Base-by-base conservation (phyloP, 1,284 basidiomycete species). In the Ceratobasidium sp. region DNA sequence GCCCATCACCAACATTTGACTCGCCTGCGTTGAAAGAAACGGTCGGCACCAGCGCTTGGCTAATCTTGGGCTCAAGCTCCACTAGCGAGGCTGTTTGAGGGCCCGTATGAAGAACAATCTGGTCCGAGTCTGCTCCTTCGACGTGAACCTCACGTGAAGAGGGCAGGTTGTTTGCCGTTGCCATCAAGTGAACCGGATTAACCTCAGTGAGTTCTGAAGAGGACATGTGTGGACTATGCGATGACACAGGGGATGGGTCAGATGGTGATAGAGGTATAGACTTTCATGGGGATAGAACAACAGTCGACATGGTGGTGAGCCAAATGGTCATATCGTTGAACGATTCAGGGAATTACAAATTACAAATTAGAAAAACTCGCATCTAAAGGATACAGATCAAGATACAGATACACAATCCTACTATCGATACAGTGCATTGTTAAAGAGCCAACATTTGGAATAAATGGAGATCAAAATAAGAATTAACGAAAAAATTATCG, bases 61-160 rank as follows among this genome's bases (percentile, higher is more conserved):
- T 13, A 25, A 36, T 36, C n/a, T 21, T 44, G 9, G 62, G 6
- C 27, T 67, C 62, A 14, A 52, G 47, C 30, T 64, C 39, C n/a
- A 52, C 11, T 19, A 64, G 36, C 1, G 60, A 54, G 21, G 52
- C 60, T 30, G 60, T 47, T 9, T 11, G 25, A n/a, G 60, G 50
- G 2, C 60, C 60, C 6, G 60, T 64, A 33, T 49, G 60, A 19
- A 64, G 41, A 21, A 64, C 60, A 19, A 64, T 39, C 30, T 64
- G 49, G 29, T 52, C 36, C 7, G 33, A 50, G 7, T 64, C 60
- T n/a, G 52, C 60, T 27, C 49, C 30, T 47, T 64, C 60, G 21
- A 64, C 42, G 27, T 64, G 60, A 8, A 64, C 60, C 23, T 64
- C 60, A 36, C 60, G 60, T 21, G 60, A 64, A n/a, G 60, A 47